Conservation (phyloP, 2,329 filamentous ascomycete species). For the Aspergillus pseudoviridinutans region DNA sequence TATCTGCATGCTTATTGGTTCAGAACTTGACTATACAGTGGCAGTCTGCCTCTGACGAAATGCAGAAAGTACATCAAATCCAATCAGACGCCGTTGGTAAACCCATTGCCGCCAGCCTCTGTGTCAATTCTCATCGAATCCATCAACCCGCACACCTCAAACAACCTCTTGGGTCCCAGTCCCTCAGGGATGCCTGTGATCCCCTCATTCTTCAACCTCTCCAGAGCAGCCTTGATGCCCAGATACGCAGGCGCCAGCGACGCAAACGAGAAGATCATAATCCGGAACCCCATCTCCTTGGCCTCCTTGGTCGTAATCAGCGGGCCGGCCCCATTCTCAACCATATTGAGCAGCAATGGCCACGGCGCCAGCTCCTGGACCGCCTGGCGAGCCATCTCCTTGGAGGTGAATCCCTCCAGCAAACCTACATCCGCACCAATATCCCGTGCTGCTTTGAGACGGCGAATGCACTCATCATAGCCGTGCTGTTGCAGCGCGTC, state of each 20-base stretch:
- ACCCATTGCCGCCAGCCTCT: conserved; percentile 33
- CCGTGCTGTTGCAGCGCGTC: conserved; percentile 37
- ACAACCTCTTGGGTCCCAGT: conserved; percentile 33
- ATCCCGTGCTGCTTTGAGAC: conserved; percentile 36
- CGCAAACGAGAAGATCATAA: conserved; percentile 42
- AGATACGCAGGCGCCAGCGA: conserved; percentile 35
- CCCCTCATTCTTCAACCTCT: conserved; percentile 34
- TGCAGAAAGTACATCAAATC: neutral
- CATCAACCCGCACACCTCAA: conserved; percentile 39
- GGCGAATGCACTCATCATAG: conserved; percentile 38
- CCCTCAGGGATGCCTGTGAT: conserved; percentile 28
- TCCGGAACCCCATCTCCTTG: conserved; percentile 38
- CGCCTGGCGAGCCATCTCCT: conserved; percentile 32
- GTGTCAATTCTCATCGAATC: conserved; percentile 39
- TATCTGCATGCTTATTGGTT: no score
- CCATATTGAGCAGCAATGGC: conserved; percentile 43
- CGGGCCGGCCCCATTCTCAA: conserved; percentile 40
- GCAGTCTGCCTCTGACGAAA: neutral
- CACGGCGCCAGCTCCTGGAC: conserved; percentile 36
- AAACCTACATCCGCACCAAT: conserved; percentile 40
- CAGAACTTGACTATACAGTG: no score
- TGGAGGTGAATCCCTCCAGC: conserved; percentile 38
- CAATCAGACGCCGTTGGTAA: conserved; percentile 24
- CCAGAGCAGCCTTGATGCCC: conserved; percentile 31
- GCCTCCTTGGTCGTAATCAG: conserved; percentile 37